Percentiles rank a stretch among this genome's conserved stretches.
These are phyloP conservation scores for Skeletonema menzelii DNA, from an alignment of 108 stramenopile genomes.

Conservation along the genomic window DNA sequence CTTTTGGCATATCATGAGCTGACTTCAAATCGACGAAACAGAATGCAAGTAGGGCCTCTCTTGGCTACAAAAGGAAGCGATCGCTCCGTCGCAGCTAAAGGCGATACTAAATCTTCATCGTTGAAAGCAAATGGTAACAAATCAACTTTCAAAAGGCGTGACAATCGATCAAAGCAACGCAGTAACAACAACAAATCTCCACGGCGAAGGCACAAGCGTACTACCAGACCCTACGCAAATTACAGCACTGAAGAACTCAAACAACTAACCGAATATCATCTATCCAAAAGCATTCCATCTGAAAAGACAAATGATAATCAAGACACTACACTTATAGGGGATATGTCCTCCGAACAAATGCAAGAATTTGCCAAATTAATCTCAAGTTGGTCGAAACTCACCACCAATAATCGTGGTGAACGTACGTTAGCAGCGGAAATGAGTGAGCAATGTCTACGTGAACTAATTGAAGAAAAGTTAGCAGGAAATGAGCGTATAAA, in stretches of 20 bases:
- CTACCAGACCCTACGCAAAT: neutral
- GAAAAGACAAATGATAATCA: neutral
- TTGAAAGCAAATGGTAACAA: neutral
- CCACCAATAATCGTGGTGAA: neutral
- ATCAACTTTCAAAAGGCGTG: neutral
- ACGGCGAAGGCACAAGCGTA: neutral
- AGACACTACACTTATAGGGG: neutral
- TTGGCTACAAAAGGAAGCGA: neutral
- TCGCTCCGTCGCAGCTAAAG: neutral
- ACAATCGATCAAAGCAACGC: neutral
- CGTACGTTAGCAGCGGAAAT: constrained; percentile 29
- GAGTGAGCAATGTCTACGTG: constrained; percentile 31
- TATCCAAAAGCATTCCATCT: constrained; percentile 6
- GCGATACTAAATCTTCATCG: neutral
- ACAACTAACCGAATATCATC: neutral
- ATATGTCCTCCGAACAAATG: constrained; percentile 11
- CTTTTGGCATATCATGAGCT: neutral
- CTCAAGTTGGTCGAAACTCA: constrained; percentile 28
- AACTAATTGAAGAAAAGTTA: constrained; percentile 22
- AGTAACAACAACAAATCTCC: neutral
- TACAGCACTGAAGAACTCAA: constrained; percentile 2
- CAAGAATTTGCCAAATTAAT: constrained; percentile 22
- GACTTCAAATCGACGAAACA: neutral
- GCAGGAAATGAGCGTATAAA: neutral
- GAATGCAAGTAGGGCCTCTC: neutral